A percentile compares a stretch with the other conserved stretches of the same genome.
These are phyloP conservation scores for Pleodorina starrii DNA, from an alignment of 139 green algal species.

Conservation along the genomic window DNA sequence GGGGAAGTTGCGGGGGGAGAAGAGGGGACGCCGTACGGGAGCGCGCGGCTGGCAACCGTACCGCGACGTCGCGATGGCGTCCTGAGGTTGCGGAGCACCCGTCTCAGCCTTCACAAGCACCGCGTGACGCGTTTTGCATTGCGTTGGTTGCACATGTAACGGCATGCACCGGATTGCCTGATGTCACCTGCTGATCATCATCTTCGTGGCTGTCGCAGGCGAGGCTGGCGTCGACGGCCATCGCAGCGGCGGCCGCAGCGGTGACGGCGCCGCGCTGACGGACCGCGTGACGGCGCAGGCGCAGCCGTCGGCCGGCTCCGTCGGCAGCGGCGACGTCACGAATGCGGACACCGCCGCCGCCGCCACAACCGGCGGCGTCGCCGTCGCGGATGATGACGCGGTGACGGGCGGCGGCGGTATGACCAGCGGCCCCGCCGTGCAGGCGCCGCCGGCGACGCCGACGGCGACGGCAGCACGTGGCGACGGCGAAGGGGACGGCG, in stretches of 20 bases:
- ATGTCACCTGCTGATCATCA: background rate
- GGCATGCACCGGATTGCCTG: background rate
- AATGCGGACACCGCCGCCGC: background rate
- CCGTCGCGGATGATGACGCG: background rate
- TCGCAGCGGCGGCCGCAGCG: background rate
- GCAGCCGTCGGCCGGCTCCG: constrained; percentile 14
- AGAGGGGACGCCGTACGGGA: no score
- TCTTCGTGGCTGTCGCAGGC: background rate
- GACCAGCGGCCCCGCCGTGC: background rate
- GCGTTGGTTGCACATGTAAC: background rate
- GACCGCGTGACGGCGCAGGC: constrained; percentile 31
- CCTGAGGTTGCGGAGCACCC: background rate
- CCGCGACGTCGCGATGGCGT: background rate
- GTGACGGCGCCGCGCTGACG: background rate
- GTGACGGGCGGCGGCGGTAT: background rate
- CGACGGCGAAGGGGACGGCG: no score
- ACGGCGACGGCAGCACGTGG: background rate
- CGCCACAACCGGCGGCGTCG: constrained; percentile 23
- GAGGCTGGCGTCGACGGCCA: background rate
- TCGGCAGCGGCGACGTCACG: background rate
- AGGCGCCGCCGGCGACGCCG: background rate
- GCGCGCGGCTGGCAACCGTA: background rate
- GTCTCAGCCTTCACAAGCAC: no score
- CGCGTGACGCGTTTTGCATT: no score
- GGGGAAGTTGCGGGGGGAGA: no score